Evolutionary conservation across 2,329 filamentous ascomycete species (phyloP), one percentile per base, ranked within the genome.

Genomic region (Cladosporium colombiae): DNA sequence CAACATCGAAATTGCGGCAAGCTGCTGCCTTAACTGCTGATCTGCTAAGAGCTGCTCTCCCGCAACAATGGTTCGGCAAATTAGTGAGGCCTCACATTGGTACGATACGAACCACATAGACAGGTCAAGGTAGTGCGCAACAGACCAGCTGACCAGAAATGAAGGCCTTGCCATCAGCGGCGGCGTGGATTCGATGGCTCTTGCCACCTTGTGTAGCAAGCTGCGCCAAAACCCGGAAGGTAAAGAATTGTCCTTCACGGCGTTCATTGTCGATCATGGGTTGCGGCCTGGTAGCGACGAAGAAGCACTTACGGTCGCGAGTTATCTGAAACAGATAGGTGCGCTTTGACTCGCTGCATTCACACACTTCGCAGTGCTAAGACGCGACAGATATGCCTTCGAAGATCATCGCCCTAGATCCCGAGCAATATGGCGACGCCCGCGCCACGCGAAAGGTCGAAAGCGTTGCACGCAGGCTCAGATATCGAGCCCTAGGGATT

Each of bases 121-220:
- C 18, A 10, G n/a, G 18, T n/a, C 37, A 5, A 10, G 18, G 7
- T n/a, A 44, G 13, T 21, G 40, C 18, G 18, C 7, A 21, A 13
- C 40, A 46, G 40, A 44, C 40, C n/a, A 23, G n/a, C n/a, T 46
- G 27, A 55, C 4, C 18, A 10, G 2, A 44, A 5, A 5, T 29
- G 5, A 52, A 80, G 81, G 85, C 63, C 81, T 98, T 66, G 95
- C 93, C 18, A 83, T 98, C 68, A 97, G 93, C 74, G 95, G 95
- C 27, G 95, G 95, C 8, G 91, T 95, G 46, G 95, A 99, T 78
- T 98, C 94, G n/a, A 99, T 98, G 93, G 94, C 94, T 31, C 82
- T 99, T 67, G 92, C 93, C 64, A 88, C 83, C 67, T 84, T 98
- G 40, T 91, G 91, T 65, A 62, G 50, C n/a, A 33, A 27, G n/a